Percentiles rank a stretch among this genome's conserved stretches.
These are phyloP conservation scores for Drosera capensis DNA, from an alignment of 148 eudicot species.

Conservation along the genomic window DNA sequence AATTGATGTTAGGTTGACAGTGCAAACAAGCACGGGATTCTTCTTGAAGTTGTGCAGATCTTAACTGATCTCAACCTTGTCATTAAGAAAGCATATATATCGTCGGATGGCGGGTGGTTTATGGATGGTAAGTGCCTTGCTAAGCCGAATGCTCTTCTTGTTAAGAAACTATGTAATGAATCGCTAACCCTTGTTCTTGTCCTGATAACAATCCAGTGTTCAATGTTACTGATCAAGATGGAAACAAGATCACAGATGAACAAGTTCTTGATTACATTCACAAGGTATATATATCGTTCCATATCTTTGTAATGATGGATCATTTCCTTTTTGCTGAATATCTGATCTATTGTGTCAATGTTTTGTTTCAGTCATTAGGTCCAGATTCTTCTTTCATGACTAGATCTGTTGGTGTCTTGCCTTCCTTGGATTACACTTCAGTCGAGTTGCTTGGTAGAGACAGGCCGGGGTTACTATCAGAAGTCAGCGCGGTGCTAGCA, in stretches of 20 bases:
- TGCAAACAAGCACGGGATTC: conserved; percentile 76
- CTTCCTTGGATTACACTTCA: conserved; percentile 43
- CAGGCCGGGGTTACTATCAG: conserved; percentile 81
- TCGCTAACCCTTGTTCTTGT: neutral
- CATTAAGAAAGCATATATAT: conserved; percentile 78
- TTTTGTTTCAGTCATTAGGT: conserved; percentile 52
- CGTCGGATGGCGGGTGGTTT: conserved; percentile 99
- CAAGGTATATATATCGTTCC: conserved; percentile 34
- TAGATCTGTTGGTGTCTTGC: conserved; percentile 59
- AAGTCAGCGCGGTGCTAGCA: conserved; percentile 70
- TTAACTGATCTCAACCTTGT: conserved; percentile 81
- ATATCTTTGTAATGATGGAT: neutral
- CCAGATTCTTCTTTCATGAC: conserved; percentile 57
- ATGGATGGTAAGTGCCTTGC: conserved; percentile 47
- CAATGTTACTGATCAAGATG: conserved; percentile 82
- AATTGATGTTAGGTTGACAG: conserved; percentile 84
- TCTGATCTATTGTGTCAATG: conserved; percentile 6
- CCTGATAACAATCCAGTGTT: conserved; percentile 33
- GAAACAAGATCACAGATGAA: conserved; percentile 80
- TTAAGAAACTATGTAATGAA: neutral
- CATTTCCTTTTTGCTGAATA: neutral
- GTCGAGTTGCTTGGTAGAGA: conserved; percentile 76
- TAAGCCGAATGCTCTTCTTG: neutral
- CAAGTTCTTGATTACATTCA: conserved; percentile 59
- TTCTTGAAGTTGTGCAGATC: conserved; percentile 84